Evolutionary conservation across 139 green algal genomes (phyloP), one percentile per base, ranked within the genome.

Genomic region (Tetradesmus lagerheimii): DNA sequence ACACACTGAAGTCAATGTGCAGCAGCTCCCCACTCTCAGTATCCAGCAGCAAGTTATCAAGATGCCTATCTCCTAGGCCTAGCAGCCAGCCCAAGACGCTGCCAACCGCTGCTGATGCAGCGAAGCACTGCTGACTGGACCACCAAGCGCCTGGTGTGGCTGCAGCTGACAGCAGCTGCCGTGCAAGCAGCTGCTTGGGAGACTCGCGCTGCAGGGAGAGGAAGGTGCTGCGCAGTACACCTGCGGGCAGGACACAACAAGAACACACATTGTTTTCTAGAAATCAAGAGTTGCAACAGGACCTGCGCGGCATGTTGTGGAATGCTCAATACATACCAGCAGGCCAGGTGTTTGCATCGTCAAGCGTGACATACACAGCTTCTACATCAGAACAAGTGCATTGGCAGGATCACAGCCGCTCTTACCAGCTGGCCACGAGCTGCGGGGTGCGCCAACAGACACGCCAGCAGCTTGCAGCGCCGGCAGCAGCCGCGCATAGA

Each of bases 21-120:
- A 96, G 80, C 79, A 96, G 79, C 89, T 93, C 87, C 12, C 86
- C 89, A 23, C 78, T 86, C 35, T 62, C 71, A 1, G 47, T 92
- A 89, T 97, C 95, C 37, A 98, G 90, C 91, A 99, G 93, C 39
- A 99, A 94, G 93, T 99, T 99, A 93, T 99, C 97, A 76, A 98
- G 84, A 84, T 99, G 97, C 37, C 97, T 92, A 92, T 99, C 97
- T 0, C 97, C 97, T 41, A 99, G 89, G 1, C 97, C 97, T n/a
- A 99, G 80, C 84, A 99, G 86, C 89, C 97, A 95, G 29, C 97
- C 97, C 62, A 98, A 87, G 64, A 98, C 93, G 93, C 95, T 90
- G 85, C 90, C 62, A 15, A 67, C 89, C 0, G 95, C 97, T 43
- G 93, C 75, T 27, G 93, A 97, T 0, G 57, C 31, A 1, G 90